These are phyloP conservation scores for Solanum neorickii DNA, from an alignment of 257 asterid species.

Conservation along the genomic window DNA sequence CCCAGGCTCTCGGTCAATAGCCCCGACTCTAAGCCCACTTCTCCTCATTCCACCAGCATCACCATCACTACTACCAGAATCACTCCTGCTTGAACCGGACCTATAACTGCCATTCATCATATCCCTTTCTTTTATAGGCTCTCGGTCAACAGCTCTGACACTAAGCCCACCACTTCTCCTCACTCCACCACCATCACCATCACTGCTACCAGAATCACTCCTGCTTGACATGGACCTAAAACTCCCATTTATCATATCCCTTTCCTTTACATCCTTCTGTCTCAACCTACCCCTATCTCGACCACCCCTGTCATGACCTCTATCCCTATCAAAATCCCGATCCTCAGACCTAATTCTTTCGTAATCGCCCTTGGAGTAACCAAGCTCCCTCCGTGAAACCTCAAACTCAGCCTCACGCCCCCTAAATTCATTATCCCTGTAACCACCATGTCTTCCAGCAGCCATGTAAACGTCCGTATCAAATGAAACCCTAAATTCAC, in stretches of 20 bases:
- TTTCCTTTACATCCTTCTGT: slow-evolving; percentile 46
- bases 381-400: neutral
- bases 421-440: slow-evolving; percentile 49
- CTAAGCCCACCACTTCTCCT: slow-evolving; percentile 15
- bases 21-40: slow-evolving; percentile 9
- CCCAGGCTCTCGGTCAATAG: slow-evolving; percentile 69
- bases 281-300: slow-evolving; percentile 39
- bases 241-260: slow-evolving; percentile 33
- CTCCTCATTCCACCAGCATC: slow-evolving; percentile 23
- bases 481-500: neutral
- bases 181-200: slow-evolving; percentile 23
- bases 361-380: slow-evolving; percentile 28
- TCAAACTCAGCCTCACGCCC: neutral
- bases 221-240: slow-evolving; percentile 30
- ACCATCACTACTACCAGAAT: slow-evolving; percentile 37
- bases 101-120: slow-evolving; percentile 25
- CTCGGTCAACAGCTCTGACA: slow-evolving; percentile 33
- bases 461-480: slow-evolving; percentile 33
- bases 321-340: slow-evolving; percentile 26
- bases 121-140: slow-evolving; percentile 56
- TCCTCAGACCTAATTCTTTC: slow-evolving; percentile 30
- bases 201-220: slow-evolving; percentile 41
- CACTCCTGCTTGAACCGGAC: slow-evolving; percentile 39
- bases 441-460: slow-evolving; percentile 67
- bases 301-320: slow-evolving; percentile 15